Base-by-base conservation (phyloP, 257 asterid species). In the Penstemon newberryi region DNA sequence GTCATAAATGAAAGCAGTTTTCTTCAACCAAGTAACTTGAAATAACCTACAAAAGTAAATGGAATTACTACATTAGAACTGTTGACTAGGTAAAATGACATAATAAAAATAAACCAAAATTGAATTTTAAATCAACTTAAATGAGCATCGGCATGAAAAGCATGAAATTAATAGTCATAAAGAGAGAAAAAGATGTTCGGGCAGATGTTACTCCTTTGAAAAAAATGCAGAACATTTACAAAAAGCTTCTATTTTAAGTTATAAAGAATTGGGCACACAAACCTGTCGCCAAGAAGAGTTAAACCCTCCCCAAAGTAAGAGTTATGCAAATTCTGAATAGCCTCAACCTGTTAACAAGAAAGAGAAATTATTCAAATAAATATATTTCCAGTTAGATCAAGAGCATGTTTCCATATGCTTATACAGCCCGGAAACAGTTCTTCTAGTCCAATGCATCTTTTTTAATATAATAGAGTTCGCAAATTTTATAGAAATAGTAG, bases 241-340 rank as follows among this genome's bases (percentile, higher is more conserved):
- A 43, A 37, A 56, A 73, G 71, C 12, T 53, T 55, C 33, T 25
- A 25, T 25, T 25, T 25, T 25, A 25, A 25, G 2, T 25, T 25
- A 25, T 25, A 25, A 2, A 63, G 6, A 39, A 6, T 56, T 67
- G 60, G 71, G 52, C 68, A 51, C 72, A 65, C 89, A 60, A 73
- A 91, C 97, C 96, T 89, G 73, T 87, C 88, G 53, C 85, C 90
- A 70, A 87, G 73, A 81, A 94, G 96, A 67, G 97, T 83, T 83
- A 91, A 78, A 65, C 97, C 99, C 84, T 94, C 99, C 72, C 99
- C 99, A 60, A 94, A 94, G 72, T 83, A 71, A 63, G 86, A 72
- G 10, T 18, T 2, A 4, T 77, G 71, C 97, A 94, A 75, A 60
- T 70, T 69, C 46, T 85, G 84, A 73, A 86, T 63, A 65, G 70